These are phyloP conservation scores for Aegilops tauschii DNA, from an alignment of 176 grass and related monocot species.

Conservation along the genomic window DNA sequence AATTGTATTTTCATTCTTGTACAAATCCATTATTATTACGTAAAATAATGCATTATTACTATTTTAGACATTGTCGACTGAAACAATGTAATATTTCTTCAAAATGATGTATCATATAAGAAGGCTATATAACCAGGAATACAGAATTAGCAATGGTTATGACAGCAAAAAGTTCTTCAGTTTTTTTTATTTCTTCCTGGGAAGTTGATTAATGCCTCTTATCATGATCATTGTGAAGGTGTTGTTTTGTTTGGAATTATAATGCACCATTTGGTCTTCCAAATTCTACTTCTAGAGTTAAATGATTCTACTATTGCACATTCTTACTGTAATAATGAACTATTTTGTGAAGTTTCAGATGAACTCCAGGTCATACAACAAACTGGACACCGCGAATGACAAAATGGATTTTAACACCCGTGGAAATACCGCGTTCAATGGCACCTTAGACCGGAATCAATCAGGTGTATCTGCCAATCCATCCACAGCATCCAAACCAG, in stretches of 20 bases:
- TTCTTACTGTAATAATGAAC: not conserved
- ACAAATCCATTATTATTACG: not conserved
- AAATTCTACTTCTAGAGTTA: not conserved
- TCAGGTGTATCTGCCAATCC: not conserved
- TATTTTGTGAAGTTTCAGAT: constrained; percentile 42
- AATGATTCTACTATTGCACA: not conserved
- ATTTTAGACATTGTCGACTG: not conserved
- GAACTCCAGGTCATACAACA: constrained; percentile 50
- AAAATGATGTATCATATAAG: not conserved
- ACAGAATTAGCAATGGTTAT: not conserved
- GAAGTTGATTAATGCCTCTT: not conserved
- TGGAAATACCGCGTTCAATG: not conserved
- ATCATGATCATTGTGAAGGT: not conserved
- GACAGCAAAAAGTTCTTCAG: not conserved
- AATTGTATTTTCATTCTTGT: not conserved
- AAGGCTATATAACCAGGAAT: not conserved
- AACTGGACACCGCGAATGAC: constrained; percentile 26
- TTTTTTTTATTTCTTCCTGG: not conserved
- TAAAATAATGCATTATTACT: not conserved
- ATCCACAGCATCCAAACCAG: not conserved
- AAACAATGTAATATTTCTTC: not conserved
- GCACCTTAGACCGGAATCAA: constrained; percentile 30
- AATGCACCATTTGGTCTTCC: not conserved
- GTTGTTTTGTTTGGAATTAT: constrained; percentile 1
- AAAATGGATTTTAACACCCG: constrained; percentile 30